phyloP scores from a whole-genome alignment of 495 filamentous ascomycete genomes.

The Gamarada debralockiae region DNA sequence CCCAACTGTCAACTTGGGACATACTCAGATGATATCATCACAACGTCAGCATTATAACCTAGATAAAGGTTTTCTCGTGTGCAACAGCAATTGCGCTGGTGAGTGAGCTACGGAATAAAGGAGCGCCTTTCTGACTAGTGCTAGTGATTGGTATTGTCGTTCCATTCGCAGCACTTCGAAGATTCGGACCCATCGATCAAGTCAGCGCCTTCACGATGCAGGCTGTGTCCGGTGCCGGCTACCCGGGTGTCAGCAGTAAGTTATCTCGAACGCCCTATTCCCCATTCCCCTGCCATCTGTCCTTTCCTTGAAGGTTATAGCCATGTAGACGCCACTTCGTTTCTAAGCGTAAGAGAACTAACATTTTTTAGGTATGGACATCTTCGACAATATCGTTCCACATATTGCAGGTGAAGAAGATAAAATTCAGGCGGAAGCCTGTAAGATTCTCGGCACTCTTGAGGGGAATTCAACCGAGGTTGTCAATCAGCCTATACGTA shows the following conservation, averaged over 20 bases:
- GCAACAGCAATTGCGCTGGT: slow-evolving; percentile 92
- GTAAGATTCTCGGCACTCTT: slow-evolving; percentile 74
- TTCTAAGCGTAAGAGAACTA: too few species aligned
- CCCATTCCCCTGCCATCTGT: too few species aligned
- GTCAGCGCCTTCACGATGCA: slow-evolving; percentile 83
- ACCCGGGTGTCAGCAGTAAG: slow-evolving; percentile 73
- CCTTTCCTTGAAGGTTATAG: too few species aligned
- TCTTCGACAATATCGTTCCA: slow-evolving; percentile 79
- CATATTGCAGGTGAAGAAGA: slow-evolving; percentile 84
- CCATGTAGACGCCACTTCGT: too few species aligned
- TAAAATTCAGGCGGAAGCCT: slow-evolving; percentile 80
- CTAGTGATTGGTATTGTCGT: slow-evolving; percentile 87
- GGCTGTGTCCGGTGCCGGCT: slow-evolving; percentile 82
- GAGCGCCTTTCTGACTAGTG: too few species aligned
- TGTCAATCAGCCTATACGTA: slow-evolving; percentile 50
- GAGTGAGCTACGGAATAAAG: too few species aligned
- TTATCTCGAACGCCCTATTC: too few species aligned
- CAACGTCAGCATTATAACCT: slow-evolving; percentile 62
- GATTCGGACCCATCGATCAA: slow-evolving; percentile 69
- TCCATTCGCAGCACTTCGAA: slow-evolving; percentile 76
- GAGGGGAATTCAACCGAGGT: slow-evolving; percentile 65
- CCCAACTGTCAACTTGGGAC: slow-evolving; percentile 75
- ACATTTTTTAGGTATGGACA: slow-evolving; percentile 49
- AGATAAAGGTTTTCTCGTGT: slow-evolving; percentile 75
- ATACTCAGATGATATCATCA: slow-evolving; percentile 72